These are phyloP conservation scores for Triangularia setosa DNA, from an alignment of 2,329 filamentous ascomycete species.

Conservation along the genomic window DNA sequence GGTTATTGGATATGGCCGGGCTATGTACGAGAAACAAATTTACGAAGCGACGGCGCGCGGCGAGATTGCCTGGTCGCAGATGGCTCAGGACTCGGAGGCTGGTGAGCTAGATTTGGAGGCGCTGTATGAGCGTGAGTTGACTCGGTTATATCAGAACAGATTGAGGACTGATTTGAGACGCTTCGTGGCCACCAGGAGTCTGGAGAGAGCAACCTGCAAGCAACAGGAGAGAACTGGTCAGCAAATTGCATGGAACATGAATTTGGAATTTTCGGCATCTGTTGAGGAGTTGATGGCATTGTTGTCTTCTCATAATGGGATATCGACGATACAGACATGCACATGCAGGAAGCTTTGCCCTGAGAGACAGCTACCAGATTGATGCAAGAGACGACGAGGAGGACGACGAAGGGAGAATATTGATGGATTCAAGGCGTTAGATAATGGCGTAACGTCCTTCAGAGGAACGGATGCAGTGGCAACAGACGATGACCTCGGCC, in stretches of 20 bases:
- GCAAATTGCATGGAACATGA: not conserved
- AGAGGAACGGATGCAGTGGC: not conserved
- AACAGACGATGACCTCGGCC: constrained; percentile 19
- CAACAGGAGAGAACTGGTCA: not conserved
- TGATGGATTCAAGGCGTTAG: not conserved
- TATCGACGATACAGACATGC: no score
- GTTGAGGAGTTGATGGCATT: no score
- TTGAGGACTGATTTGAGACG: not conserved
- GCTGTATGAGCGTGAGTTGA: constrained; percentile 19
- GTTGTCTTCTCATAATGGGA: no score
- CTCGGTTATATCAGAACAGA: not conserved
- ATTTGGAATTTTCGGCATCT: constrained; percentile 39
- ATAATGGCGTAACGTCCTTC: not conserved
- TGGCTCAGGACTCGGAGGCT: constrained; percentile 38
- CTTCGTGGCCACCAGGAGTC: not conserved
- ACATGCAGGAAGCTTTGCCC: no score
- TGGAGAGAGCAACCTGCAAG: constrained; percentile 2
- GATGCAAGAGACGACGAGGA: constrained; percentile 12
- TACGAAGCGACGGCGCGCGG: constrained; percentile 37
- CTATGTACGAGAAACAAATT: constrained; percentile 36
- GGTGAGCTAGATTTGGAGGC: constrained; percentile 37
- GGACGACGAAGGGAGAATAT: constrained; percentile 4
- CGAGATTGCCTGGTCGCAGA: constrained; percentile 31
- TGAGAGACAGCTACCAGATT: no score
- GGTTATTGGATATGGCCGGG: constrained; percentile 13